A percentile compares a stretch with the other conserved stretches of the same genome.
phyloP scores from a whole-genome alignment of 2,329 filamentous ascomycete species.

The Cyphellophora attinorum region DNA sequence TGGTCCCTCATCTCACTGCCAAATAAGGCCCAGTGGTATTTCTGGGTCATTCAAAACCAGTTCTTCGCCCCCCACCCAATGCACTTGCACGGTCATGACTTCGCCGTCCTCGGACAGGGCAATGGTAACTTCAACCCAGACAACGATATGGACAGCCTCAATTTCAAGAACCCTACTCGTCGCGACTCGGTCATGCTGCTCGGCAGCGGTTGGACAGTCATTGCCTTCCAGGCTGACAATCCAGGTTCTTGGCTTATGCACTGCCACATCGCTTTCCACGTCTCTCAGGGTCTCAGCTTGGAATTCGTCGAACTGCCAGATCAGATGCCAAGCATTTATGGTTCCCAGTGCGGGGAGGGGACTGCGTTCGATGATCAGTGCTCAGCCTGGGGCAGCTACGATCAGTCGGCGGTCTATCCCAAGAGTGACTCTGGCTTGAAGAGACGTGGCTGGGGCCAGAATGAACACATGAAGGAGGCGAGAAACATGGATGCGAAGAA shows the following conservation, averaged over 20 bases:
- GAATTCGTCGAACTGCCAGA: constrained; percentile 24
- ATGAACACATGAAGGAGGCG: too few relatives aligned
- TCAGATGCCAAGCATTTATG: too few relatives aligned
- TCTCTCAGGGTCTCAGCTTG: constrained; percentile 13
- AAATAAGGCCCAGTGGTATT: constrained; percentile 41
- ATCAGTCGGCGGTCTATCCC: too few relatives aligned
- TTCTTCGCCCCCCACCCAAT: constrained; percentile 26
- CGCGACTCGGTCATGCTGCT: constrained; percentile 19
- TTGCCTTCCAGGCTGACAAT: constrained; percentile 33
- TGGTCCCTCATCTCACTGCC: constrained; percentile 12
- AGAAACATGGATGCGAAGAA: too few relatives aligned
- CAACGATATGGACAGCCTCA: constrained; percentile 27
- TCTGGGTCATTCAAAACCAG: constrained; percentile 36
- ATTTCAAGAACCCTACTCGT: constrained; percentile 27
- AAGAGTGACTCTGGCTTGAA: too few relatives aligned
- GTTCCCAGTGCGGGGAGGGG: too few relatives aligned
- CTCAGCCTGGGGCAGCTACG: too few relatives aligned
- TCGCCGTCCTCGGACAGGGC: constrained; percentile 21
- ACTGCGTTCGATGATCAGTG: too few relatives aligned
- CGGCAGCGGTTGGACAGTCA: constrained; percentile 23
- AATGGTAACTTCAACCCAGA: constrained; percentile 24
- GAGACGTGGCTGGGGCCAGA: too few relatives aligned
- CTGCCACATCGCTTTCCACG: constrained; percentile 28
- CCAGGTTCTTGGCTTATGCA: constrained; percentile 35
- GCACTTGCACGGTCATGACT: constrained; percentile 24